These are phyloP conservation scores for Epichloe sibirici DNA, from an alignment of 2,329 filamentous ascomycete genomes.

Conservation along the genomic window DNA sequence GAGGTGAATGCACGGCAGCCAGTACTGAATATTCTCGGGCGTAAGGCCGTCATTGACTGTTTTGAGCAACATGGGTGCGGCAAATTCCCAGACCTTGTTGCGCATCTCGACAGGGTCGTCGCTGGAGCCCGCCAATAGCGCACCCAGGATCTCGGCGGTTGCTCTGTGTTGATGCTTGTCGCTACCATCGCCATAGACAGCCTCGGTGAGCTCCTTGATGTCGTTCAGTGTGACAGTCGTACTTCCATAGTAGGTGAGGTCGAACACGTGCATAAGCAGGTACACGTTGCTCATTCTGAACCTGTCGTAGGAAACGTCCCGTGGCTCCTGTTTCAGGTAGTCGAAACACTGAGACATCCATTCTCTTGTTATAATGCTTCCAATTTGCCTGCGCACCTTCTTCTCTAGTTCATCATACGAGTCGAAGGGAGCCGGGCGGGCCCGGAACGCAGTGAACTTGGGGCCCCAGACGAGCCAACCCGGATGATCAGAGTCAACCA, in stretches of 20 bases:
- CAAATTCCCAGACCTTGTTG: slow-evolving; percentile 74
- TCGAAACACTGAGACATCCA: slow-evolving; percentile 86
- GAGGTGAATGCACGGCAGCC: slow-evolving; percentile 87
- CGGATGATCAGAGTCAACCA: slow-evolving; percentile 81
- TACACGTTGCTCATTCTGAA: slow-evolving; percentile 85
- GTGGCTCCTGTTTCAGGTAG: slow-evolving; percentile 91
- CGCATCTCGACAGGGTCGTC: slow-evolving; percentile 66
- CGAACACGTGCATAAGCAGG: slow-evolving; percentile 79
- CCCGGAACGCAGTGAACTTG: slow-evolving; percentile 66
- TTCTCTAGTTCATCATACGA: slow-evolving; percentile 72
- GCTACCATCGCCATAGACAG: slow-evolving; percentile 80
- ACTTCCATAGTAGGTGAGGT: slow-evolving; percentile 71
- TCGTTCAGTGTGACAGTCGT: slow-evolving; percentile 75
- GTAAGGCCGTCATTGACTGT: slow-evolving; percentile 88
- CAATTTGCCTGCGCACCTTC: slow-evolving; percentile 65
- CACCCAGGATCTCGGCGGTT: slow-evolving; percentile 84
- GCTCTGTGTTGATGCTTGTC: slow-evolving; percentile 97
- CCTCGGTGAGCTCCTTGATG: slow-evolving; percentile 65
- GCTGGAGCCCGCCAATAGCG: slow-evolving; percentile 66
- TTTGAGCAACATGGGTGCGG: slow-evolving; percentile 73
- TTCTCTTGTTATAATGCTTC: slow-evolving; percentile 61
- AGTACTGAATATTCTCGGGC: slow-evolving; percentile 88
- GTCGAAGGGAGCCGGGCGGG: slow-evolving; percentile 55
- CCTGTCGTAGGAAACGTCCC: slow-evolving; percentile 67
- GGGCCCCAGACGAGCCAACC: slow-evolving; percentile 97